Conservation (phyloP, 306 rosid species). For the Glycine tomentella region DNA sequence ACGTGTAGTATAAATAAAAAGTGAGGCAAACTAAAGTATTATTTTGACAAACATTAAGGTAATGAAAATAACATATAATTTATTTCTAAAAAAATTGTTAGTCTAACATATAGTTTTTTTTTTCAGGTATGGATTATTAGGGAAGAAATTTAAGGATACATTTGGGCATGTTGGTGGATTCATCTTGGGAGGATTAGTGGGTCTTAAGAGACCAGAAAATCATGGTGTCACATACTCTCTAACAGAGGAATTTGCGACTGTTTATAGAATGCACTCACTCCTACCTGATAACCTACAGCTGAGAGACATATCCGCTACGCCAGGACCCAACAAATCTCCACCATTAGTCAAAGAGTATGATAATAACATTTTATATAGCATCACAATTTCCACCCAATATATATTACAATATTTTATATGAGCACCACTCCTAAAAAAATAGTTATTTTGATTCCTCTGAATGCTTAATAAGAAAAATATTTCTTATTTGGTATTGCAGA, state of each 20-base stretch:
- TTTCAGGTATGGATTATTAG: constrained; percentile 70
- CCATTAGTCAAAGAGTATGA: constrained; percentile 58
- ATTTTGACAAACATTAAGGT: neutral
- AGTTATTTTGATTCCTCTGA: neutral
- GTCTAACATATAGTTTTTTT: neutral
- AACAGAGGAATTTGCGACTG: constrained; percentile 65
- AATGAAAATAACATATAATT: neutral
- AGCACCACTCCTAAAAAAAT: neutral
- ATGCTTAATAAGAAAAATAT: neutral
- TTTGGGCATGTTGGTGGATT: constrained; percentile 70
- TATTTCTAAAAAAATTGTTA: neutral
- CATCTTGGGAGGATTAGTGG: constrained; percentile 58
- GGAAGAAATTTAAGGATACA: constrained; percentile 72
- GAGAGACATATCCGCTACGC: constrained; percentile 54
- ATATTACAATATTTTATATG: neutral
- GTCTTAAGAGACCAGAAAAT: constrained; percentile 57
- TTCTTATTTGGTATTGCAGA: constrained; percentile 34
- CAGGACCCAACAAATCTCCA: constrained; percentile 61
- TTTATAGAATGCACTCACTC: constrained; percentile 69
- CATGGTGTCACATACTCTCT: constrained; percentile 71
- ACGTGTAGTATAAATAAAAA: neutral
- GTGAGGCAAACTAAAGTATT: neutral
- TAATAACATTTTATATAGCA: too few relatives aligned
- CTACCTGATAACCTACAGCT: constrained; percentile 54
- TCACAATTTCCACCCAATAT: too few relatives aligned